phyloP scores from a whole-genome alignment of 495 filamentous ascomycete species.

The Sphaerosporella brunnea region DNA sequence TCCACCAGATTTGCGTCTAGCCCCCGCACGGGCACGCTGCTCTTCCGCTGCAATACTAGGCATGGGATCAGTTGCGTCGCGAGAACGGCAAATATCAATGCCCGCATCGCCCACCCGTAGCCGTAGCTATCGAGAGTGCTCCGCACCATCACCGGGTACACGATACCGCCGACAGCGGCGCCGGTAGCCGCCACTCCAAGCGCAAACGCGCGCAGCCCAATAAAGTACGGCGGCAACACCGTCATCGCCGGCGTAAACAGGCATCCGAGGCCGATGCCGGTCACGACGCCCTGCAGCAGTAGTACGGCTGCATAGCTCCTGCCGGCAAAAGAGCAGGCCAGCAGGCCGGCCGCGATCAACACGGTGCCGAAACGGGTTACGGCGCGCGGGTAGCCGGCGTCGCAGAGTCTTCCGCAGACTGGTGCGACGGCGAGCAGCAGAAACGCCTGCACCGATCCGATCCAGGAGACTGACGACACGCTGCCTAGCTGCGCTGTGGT shows the following conservation, averaged over 20 bases:
- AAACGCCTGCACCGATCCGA: conserved; percentile 41
- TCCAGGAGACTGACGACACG: conserved; percentile 39
- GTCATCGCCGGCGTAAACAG: conserved; percentile 25
- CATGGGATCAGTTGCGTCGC: background rate
- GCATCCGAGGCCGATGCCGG: conserved; percentile 40
- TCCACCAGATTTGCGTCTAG: background rate
- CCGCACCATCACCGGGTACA: conserved; percentile 22
- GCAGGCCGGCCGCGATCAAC: background rate
- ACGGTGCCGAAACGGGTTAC: background rate
- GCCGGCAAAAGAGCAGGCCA: background rate
- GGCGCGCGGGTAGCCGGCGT: background rate
- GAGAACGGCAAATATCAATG: background rate
- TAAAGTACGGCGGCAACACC: conserved; percentile 27
- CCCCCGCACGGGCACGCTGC: background rate
- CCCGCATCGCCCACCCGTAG: background rate
- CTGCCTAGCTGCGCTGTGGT: conserved; percentile 28
- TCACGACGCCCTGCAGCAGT: conserved; percentile 43
- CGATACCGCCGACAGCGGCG: conserved; percentile 27
- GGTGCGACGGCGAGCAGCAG: conserved; percentile 15
- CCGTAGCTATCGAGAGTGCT: background rate
- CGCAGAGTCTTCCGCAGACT: background rate
- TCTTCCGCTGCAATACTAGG: background rate
- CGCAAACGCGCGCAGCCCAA: conserved; percentile 25
- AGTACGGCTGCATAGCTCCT: background rate
- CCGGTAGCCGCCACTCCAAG: conserved; percentile 29